Percentiles rank a stretch among this genome's conserved stretches.
phyloP scores from a whole-genome alignment of 148 eudicot genomes.

The Drosera capensis region DNA sequence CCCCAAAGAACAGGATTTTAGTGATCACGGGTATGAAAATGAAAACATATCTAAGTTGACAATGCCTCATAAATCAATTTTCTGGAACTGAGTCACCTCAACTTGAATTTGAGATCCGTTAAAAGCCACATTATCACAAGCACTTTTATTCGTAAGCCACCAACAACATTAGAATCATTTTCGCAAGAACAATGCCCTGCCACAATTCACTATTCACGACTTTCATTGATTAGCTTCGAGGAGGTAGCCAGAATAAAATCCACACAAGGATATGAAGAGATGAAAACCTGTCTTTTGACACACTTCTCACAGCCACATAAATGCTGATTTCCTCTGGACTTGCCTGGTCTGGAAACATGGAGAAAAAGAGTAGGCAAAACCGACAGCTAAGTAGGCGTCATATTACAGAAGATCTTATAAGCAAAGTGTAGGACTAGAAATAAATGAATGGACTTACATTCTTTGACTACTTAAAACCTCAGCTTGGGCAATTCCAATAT shows the following conservation, averaged over 20 bases:
- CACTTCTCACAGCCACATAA: constrained; percentile 57
- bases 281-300: constrained; percentile 35
- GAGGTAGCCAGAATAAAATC: neutral
- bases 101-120: too few relatives aligned
- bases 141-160: too few relatives aligned
- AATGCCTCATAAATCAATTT: too few relatives aligned
- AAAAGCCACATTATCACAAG: too few relatives aligned
- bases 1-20: too few relatives aligned
- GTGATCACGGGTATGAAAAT: too few relatives aligned
- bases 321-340: constrained; percentile 21
- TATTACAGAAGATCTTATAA: neutral
- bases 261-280: constrained; percentile 4
- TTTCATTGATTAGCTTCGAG: neutral
- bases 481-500: constrained; percentile 10
- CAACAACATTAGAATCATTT: too few relatives aligned
- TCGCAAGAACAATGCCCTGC: too few relatives aligned
- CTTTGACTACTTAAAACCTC: constrained; percentile 12
- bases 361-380: constrained; percentile 4
- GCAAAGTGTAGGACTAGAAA: neutral
- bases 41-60: too few relatives aligned
- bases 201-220: too few relatives aligned
- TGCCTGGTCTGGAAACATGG: constrained; percentile 26
- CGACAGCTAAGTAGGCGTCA: too few relatives aligned
- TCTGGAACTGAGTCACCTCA: too few relatives aligned
- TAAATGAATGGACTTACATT: constrained; percentile 14